A percentile compares a stretch with the other conserved stretches of the same genome.
phyloP scores from a whole-genome alignment of 768 basidiomycete species.

The Crassisporium funariophilum region DNA sequence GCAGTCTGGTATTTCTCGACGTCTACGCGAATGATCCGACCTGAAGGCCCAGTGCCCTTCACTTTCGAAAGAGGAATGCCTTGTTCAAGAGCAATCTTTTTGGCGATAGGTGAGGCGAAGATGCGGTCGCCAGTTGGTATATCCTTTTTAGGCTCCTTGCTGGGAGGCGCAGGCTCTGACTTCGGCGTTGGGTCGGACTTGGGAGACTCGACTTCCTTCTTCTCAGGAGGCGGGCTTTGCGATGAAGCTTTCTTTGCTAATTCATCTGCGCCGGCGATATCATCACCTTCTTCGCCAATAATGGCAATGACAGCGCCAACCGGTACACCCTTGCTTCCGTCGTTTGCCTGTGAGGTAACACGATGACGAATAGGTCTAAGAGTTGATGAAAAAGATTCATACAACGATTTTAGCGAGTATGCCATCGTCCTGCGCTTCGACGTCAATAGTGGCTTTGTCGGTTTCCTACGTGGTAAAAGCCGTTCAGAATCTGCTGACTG shows the following conservation, averaged over 20 bases:
- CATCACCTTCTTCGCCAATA: conserved; percentile 93
- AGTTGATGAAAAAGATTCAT: conserved; percentile 30
- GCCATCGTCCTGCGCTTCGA: conserved; percentile 98
- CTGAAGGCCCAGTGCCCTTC: conserved; percentile 92
- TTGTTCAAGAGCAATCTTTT: conserved; percentile 93
- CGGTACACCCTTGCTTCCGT: conserved; percentile 83
- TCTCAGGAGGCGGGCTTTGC: conserved; percentile 39
- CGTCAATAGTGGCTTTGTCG: conserved; percentile 99
- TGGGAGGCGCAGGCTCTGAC: conserved; percentile 18
- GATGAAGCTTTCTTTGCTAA: conserved; percentile 65
- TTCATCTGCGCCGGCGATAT: conserved; percentile 79
- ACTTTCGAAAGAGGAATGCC: conserved; percentile 89
- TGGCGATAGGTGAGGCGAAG: conserved; percentile 94
- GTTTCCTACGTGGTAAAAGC: conserved; percentile 71
- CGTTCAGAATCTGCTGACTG: conserved; percentile 15
- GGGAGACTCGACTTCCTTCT: conserved; percentile 36
- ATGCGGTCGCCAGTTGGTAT: conserved; percentile 76
- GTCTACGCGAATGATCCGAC: conserved; percentile 93
- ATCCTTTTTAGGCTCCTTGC: conserved; percentile 51
- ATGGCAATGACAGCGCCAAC: conserved; percentile 93
- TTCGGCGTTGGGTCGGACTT: conserved; percentile 21
- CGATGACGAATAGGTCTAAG: conserved; percentile 3
- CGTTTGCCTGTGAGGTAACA: conserved; percentile 62
- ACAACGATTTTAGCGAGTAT: conserved; percentile 96
- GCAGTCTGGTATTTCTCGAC: conserved; percentile 84